These are phyloP conservation scores for Cyberlindnera maclurae DNA, from an alignment of 805 yeast genomes.

Conservation along the genomic window DNA sequence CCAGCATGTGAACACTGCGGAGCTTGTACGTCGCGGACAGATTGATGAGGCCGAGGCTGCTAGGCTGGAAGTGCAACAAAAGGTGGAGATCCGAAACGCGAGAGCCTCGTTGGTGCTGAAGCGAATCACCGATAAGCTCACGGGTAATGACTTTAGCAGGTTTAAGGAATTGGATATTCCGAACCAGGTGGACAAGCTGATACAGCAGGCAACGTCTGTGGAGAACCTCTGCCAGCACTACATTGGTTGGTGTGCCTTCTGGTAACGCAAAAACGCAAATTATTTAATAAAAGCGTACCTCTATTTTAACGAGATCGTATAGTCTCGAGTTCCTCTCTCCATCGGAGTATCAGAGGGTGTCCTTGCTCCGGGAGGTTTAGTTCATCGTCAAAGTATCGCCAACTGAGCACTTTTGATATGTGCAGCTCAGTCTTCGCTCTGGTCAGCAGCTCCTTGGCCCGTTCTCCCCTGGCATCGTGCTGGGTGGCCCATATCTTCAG, in stretches of 20 bases:
- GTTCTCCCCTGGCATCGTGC: conserved; percentile 12
- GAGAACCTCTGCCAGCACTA: conserved; percentile 95
- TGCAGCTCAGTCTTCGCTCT: conserved; percentile 46
- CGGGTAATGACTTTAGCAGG: conserved; percentile 87
- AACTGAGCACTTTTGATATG: conserved; percentile 50
- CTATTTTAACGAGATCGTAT: conserved; percentile 2
- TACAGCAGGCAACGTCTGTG: conserved; percentile 93
- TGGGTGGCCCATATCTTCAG: conserved; percentile 30
- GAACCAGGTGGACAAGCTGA: conserved; percentile 86
- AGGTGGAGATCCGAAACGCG: conserved; percentile 70
- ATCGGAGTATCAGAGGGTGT: conserved; percentile 34
- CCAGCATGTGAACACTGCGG: conserved; percentile 63
- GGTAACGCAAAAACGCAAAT: conserved; percentile 39
- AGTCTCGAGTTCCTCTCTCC: conserved; percentile 29
- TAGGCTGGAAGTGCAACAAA: conserved; percentile 59
- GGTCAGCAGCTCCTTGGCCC: conserved; percentile 22
- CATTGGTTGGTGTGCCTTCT: conserved; percentile 98
- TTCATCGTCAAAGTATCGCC: conserved; percentile 40
- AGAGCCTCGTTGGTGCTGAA: conserved; percentile 86
- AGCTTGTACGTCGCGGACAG: conserved; percentile 61
- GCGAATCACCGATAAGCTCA: conserved; percentile 85
- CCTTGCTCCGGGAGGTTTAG: conserved; percentile 25
- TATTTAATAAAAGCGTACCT: background rate
- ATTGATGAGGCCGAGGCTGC: conserved; percentile 74
- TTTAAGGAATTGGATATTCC: conserved; percentile 68